A percentile compares a stretch with the other conserved stretches of the same genome.
These are phyloP conservation scores for Penicillium sp. DNA, from an alignment of 2,329 filamentous ascomycete species.

Conservation along the genomic window DNA sequence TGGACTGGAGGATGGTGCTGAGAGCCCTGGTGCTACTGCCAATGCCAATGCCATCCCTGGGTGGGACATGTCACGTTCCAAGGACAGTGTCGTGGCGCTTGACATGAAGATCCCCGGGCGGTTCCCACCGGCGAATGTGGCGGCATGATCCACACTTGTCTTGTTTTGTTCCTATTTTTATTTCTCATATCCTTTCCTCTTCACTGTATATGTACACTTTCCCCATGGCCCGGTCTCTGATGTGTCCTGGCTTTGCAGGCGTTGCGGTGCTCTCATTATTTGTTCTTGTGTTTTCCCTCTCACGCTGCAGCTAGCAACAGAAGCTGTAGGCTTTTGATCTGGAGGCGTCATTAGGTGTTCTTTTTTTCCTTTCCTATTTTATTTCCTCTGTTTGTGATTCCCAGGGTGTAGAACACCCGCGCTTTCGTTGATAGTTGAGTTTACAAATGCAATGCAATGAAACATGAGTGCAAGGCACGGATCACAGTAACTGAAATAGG, in stretches of 20 bases:
- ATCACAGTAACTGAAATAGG: constrained; percentile 13
- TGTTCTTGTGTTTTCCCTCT: background rate
- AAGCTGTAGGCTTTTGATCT: constrained; percentile 19
- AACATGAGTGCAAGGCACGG: background rate
- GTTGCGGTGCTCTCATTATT: constrained; percentile 15
- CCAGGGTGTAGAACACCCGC: constrained; percentile 12
- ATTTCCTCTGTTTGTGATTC: constrained; percentile 1
- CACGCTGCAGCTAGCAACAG: constrained; percentile 1
- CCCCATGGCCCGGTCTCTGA: constrained; percentile 3
- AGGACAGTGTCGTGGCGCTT: constrained; percentile 28
- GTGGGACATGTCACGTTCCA: constrained; percentile 8
- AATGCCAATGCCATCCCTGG: constrained; percentile 4
- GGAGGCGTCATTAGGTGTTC: background rate
- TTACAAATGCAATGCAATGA: background rate
- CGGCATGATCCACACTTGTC: constrained; percentile 19
- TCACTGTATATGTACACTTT: constrained; percentile 12
- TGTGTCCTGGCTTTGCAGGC: constrained; percentile 14
- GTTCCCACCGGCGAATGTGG: constrained; percentile 31
- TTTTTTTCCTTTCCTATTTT: no score
- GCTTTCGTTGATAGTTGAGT: constrained; percentile 7
- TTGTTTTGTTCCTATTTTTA: constrained; percentile 6
- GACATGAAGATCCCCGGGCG: constrained; percentile 36
- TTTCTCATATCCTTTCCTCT: constrained; percentile 3
- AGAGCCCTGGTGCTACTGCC: background rate
- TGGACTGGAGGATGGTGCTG: constrained; percentile 9